Percentiles rank a stretch among this genome's conserved stretches.
These are phyloP conservation scores for Noccaea bulbosa DNA, from an alignment of 345 rosid species.

Conservation along the genomic window DNA sequence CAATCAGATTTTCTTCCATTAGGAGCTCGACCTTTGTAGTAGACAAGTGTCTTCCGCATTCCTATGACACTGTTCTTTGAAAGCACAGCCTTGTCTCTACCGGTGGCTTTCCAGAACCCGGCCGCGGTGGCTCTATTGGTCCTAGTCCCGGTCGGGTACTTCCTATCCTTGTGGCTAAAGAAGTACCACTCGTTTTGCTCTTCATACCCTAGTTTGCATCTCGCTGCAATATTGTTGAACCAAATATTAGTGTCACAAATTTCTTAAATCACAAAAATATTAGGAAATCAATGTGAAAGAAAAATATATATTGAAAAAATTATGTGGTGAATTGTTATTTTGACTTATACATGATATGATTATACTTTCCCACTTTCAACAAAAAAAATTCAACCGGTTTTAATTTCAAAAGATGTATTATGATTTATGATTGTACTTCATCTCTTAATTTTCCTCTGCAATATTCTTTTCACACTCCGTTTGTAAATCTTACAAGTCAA, in stretches of 20 bases:
- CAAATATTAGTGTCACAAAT: conserved; percentile 18
- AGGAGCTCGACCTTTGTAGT: conserved; percentile 91
- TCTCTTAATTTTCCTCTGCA: conserved; percentile 15
- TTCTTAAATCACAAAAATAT: conserved; percentile 4
- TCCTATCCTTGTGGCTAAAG: conserved; percentile 96
- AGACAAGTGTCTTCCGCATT: conserved; percentile 94
- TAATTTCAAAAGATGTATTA: conserved; percentile 36
- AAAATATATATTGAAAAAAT: neutral
- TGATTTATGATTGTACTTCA: conserved; percentile 37
- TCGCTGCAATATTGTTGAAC: conserved; percentile 50
- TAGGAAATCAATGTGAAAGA: neutral
- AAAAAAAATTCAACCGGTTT: neutral
- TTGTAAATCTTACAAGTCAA: conserved; percentile 35
- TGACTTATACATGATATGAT: neutral
- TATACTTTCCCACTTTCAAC: conserved; percentile 24
- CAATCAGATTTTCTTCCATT: conserved; percentile 89
- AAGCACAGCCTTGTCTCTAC: conserved; percentile 88
- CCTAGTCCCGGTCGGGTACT: conserved; percentile 92
- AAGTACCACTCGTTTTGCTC: conserved; percentile 96
- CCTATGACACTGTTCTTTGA: conserved; percentile 80
- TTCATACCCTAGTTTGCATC: conserved; percentile 78
- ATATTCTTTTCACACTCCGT: conserved; percentile 44
- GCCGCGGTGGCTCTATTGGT: conserved; percentile 89
- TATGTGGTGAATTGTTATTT: conserved; percentile 14
- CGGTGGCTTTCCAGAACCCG: conserved; percentile 99